Base-by-base conservation (phyloP, 2,329 filamentous ascomycete species). In the Fusarium austroafricanum region DNA sequence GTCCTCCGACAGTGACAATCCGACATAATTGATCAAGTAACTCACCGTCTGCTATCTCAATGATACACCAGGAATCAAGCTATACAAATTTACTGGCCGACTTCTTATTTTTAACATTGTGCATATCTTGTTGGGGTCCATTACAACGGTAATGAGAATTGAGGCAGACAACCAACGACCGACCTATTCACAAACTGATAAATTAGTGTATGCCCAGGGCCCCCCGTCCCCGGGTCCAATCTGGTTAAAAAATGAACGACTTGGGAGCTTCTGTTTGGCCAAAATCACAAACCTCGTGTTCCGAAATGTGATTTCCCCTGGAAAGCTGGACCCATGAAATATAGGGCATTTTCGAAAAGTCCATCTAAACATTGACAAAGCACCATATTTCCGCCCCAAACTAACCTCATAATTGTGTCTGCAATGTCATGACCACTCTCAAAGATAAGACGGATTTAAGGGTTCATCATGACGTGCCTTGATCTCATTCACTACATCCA, bases 211-310 rank as follows among this genome's bases (percentile, higher is more conserved):
- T 28, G 23, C 10, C 10, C 54, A 69, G 45, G 63, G 60, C 26
- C 63, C 68, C 63, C 44, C 61, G 49, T 39, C 61, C 61, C 45
- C 65, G 42, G 39, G 55, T 54, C 53, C 71, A 71, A 75, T 75
- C 73, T 71, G 64, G 43, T 40, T 37, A 31, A 23, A 63, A 66
- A 52, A 59, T 55, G 31, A 21, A 44, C 23, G 21, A 57, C 53
- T 39, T 54, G 65, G 37, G 46, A 55, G 39, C 60, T 64, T 71
- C 63, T 70, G 64, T 66, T 70, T 74, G 71, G 72, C 39, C 67
- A 58, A 67, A 65, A 68, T 55, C 20, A 52, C 51, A 60, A 70
- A 73, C 47, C 74, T 78, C 76, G 75, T 78, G 75, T 77, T 73
- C 76, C 49, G 67, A 77, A 75, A 73, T 74, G 76, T 74, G 53